These are phyloP conservation scores for Tolypocladium ophioglossoides DNA, from an alignment of 2,329 filamentous ascomycete species.

Conservation along the genomic window DNA sequence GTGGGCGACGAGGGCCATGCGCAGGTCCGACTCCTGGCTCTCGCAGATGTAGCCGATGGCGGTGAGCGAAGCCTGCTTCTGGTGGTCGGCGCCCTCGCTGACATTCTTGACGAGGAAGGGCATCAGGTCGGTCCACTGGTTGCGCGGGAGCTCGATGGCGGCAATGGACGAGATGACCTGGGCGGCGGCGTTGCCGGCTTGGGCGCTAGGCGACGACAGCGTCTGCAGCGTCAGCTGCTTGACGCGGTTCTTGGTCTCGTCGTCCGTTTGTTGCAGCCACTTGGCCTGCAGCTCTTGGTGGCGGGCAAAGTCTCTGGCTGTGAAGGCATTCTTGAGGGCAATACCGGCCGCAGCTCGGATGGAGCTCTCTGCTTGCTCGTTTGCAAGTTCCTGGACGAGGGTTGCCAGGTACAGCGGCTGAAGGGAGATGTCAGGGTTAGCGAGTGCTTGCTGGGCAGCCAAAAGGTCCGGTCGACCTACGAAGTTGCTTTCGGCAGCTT, in stretches of 20 bases:
- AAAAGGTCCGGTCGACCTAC: slow-evolving; percentile 41
- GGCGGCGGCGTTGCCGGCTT: slow-evolving; percentile 80
- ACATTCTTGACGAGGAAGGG: slow-evolving; percentile 82
- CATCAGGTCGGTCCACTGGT: slow-evolving; percentile 93
- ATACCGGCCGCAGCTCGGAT: slow-evolving; percentile 93
- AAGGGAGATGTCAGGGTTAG: slow-evolving; percentile 13
- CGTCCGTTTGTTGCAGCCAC: slow-evolving; percentile 79
- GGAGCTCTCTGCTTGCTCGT: slow-evolving; percentile 70
- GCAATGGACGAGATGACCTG: slow-evolving; percentile 95
- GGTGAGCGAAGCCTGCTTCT: slow-evolving; percentile 90
- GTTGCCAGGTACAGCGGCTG: slow-evolving; percentile 89
- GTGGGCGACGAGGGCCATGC: slow-evolving; percentile 70
- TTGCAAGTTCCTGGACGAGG: slow-evolving; percentile 87
- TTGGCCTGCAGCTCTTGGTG: slow-evolving; percentile 85
- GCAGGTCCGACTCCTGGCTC: slow-evolving; percentile 78
- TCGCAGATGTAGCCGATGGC: slow-evolving; percentile 99
- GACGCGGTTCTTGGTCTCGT: slow-evolving; percentile 74
- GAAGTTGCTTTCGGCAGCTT: slow-evolving; percentile 91
- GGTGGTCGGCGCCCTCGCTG: slow-evolving; percentile 70
- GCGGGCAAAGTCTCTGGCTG: slow-evolving; percentile 77
- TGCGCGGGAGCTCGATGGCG: slow-evolving; percentile 82
- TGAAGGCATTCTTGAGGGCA: slow-evolving; percentile 96
- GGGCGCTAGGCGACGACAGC: slow-evolving; percentile 64
- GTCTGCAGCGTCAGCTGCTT: slow-evolving; percentile 88
- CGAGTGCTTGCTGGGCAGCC: slow-evolving; percentile 5